A percentile compares a stretch with the other conserved stretches of the same genome.
Conservation (phyloP, 768 basidiomycete species). For the Xerocomellus intermedius region DNA sequence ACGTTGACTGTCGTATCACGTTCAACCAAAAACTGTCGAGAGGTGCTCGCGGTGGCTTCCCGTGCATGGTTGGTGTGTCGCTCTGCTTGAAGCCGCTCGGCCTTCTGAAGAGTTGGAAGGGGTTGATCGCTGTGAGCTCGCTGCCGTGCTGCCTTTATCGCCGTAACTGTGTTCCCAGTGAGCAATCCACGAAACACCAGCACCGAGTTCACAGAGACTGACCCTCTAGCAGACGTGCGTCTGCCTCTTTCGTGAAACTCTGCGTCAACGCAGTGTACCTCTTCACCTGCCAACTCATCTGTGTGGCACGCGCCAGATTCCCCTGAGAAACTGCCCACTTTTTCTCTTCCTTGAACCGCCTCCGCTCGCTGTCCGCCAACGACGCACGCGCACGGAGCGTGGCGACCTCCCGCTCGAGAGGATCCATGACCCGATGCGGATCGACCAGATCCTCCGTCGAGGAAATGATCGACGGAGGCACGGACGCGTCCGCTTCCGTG, state of each 20-base stretch:
- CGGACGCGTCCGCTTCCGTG: conserved; percentile 36
- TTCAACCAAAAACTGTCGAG: conserved; percentile 30
- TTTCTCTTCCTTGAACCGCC: conserved; percentile 80
- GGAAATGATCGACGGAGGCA: conserved; percentile 59
- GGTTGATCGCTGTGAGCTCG: conserved; percentile 12
- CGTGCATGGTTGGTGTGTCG: conserved; percentile 33
- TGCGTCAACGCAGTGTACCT: conserved; percentile 77
- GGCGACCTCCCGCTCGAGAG: conserved; percentile 72
- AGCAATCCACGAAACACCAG: neutral
- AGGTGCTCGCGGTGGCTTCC: conserved; percentile 8
- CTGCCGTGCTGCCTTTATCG: conserved; percentile 23
- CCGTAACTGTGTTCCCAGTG: conserved; percentile 22
- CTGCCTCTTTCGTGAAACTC: conserved; percentile 78
- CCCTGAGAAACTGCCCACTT: conserved; percentile 85
- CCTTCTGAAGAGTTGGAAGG: conserved; percentile 21
- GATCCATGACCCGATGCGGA: conserved; percentile 55
- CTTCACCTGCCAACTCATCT: conserved; percentile 85
- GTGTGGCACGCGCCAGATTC: conserved; percentile 67
- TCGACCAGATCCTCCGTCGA: conserved; percentile 66
- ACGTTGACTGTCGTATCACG: conserved; percentile 32
- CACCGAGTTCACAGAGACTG: neutral
- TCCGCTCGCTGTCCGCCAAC: conserved; percentile 77
- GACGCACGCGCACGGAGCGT: conserved; percentile 73
- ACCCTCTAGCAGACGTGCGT: conserved; percentile 67
- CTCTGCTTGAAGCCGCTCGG: conserved; percentile 21